Evolutionary conservation across 2,329 filamentous ascomycete genomes (phyloP).

Genomic region (Aureobasidium sp.): DNA sequence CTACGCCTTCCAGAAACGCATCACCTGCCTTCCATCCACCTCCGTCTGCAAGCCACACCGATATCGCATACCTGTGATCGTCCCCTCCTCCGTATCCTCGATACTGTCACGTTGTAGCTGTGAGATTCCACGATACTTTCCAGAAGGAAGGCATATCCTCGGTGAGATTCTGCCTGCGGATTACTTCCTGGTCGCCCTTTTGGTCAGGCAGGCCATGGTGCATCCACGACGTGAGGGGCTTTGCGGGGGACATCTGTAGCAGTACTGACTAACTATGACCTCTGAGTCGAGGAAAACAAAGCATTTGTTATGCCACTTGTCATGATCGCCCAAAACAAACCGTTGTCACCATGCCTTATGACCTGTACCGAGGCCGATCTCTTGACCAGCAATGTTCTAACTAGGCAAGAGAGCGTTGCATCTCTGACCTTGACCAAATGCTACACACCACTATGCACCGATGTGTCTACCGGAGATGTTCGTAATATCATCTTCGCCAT

Average conservation of each 20-base stretch:
- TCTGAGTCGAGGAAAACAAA: not conserved
- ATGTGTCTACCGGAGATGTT: not conserved
- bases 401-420: not conserved
- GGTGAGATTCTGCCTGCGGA: too few species aligned
- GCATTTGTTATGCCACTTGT: not conserved
- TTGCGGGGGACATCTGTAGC: too few species aligned
- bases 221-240: too few species aligned
- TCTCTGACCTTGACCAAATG: not conserved
- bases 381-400: not conserved
- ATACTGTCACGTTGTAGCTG: not conserved
- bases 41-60: slow-evolving; percentile 6
- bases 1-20: not conserved
- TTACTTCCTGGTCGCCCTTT: too few species aligned
- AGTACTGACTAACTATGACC: too few species aligned
- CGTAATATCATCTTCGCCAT: not conserved
- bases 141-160: not conserved
- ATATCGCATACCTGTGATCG: not conserved
- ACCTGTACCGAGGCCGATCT: not conserved
- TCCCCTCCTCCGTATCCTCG: not conserved
- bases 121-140: not conserved
- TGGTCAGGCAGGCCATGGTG: not conserved
- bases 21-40: not conserved
- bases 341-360: not conserved
- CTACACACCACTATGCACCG: not conserved
- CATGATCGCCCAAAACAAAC: not conserved